phyloP scores from a whole-genome alignment of 2,329 filamentous ascomycete genomes.

The Alternaria conjuncta region DNA sequence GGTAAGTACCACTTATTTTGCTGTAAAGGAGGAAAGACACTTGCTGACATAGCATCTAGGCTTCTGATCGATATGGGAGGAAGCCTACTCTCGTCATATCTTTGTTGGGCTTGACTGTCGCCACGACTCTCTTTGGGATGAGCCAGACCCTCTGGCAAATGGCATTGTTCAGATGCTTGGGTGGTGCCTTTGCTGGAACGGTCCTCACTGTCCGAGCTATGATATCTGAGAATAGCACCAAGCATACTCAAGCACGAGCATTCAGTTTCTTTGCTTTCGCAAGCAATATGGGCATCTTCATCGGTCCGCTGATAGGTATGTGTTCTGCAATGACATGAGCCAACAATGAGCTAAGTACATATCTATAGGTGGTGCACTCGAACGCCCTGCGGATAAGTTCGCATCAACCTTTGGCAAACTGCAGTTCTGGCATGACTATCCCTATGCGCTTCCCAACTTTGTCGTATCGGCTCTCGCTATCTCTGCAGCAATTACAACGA shows the following conservation, averaged over 20 bases:
- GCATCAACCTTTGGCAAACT: constrained; percentile 62
- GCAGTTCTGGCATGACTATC: constrained; percentile 67
- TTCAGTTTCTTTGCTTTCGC: constrained; percentile 81
- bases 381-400: constrained; percentile 71
- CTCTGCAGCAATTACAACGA: constrained; percentile 59
- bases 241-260: constrained; percentile 72
- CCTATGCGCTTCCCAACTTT: constrained; percentile 71
- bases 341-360: background rate
- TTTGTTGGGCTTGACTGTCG: constrained; percentile 66
- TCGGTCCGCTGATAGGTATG: constrained; percentile 68
- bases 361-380: constrained; percentile 67
- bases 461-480: constrained; percentile 62
- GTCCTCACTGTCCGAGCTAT: constrained; percentile 78
- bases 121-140: constrained; percentile 71
- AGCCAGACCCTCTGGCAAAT: constrained; percentile 73
- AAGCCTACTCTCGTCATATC: constrained; percentile 75
- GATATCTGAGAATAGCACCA: constrained; percentile 74
- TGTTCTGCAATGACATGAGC: background rate
- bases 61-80: constrained; percentile 71
- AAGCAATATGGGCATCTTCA: constrained; percentile 74
- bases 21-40: background rate
- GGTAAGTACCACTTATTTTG: constrained; percentile 19
- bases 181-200: constrained; percentile 76
- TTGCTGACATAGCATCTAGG: constrained; percentile 34
- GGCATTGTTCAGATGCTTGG: constrained; percentile 73